Base-by-base conservation (phyloP, 805 yeast genomes). In the Schizosaccharomyces japonicus region DNA sequence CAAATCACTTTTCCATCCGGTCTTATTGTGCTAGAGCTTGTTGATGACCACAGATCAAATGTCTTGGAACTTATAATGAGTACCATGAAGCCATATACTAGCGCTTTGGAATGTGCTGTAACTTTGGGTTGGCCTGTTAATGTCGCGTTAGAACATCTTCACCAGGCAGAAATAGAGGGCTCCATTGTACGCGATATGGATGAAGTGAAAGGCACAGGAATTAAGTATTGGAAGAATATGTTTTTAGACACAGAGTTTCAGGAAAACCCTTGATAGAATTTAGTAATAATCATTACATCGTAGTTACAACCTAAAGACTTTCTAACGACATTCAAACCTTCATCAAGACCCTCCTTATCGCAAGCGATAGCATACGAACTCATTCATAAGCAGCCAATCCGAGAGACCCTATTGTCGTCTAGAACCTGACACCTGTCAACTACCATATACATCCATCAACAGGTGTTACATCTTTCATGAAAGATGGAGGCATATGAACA, bases 401-500 rank as follows among this genome's bases (percentile, higher is more conserved):
- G n/a, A n/a, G n/a, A n/a, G n/a, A n/a, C n/a, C n/a, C n/a, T n/a
- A n/a, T n/a, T n/a, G n/a, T n/a, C n/a, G n/a, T n/a, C n/a, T n/a
- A n/a, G n/a, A n/a, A n/a, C n/a, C n/a, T n/a, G 8, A 32, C 17
- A 11, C 36, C 17, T 32, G 19, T 4, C 5, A 11, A 15, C 17
- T 17, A 32, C 5, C 17, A 32, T 3, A 32, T 32, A 15, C n/a
- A 32, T 32, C 21, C 21, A 32, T 8, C 17, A 13, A 13, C 15
- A 30, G 33, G 33, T 13, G 15, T 30, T 32, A 8, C 13, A 32
- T n/a, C 36, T 32, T 8, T 36, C 23, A 15, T 17, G 7, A 11
- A 36, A 36, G 6, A 36, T 36, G 42, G 42, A 36, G 42, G 23
- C 42, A 15, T 36, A 36, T 23, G 42, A 36, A n/a, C 42, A 36